Conservation (phyloP, 805 yeast species). For the Blastobotrys muscicola region DNA sequence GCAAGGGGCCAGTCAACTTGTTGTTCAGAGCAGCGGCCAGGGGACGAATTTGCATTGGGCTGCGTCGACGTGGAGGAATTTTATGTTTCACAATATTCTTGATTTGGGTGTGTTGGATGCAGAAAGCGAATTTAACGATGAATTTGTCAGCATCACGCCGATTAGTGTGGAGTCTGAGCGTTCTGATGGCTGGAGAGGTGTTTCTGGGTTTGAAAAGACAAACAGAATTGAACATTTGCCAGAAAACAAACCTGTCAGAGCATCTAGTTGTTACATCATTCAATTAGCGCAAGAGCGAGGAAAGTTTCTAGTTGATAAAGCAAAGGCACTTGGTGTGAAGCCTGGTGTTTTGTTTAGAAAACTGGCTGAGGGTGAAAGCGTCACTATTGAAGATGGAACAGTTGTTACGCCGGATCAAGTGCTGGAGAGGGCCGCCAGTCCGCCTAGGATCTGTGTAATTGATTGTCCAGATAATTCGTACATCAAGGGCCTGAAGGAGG, state of each 20-base stretch:
- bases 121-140: conserved; percentile 23
- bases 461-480: conserved; percentile 59
- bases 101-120: conserved; percentile 30
- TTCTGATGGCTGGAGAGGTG: neutral
- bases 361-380: conserved; percentile 50
- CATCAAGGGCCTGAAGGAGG: conserved; percentile 25
- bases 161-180: conserved; percentile 1
- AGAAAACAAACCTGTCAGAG: conserved; percentile 18
- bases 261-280: conserved; percentile 60
- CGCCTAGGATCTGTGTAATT: conserved; percentile 53
- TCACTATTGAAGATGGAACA: conserved; percentile 51
- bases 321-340: conserved; percentile 59
- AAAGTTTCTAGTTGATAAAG: conserved; percentile 56
- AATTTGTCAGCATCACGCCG: conserved; percentile 11
- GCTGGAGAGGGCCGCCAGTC: conserved; percentile 47
- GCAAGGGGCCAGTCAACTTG: conserved; percentile 38
- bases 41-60: conserved; percentile 1
- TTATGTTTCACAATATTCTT: conserved; percentile 58
- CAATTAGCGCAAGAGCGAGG: conserved; percentile 65
- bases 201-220: neutral
- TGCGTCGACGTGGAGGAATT: conserved; percentile 61
- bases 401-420: conserved; percentile 62
- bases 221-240: neutral
- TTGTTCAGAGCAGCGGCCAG: conserved; percentile 7
- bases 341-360: conserved; percentile 49